These are phyloP conservation scores for Epichloe sibirici DNA, from an alignment of 2,329 filamentous ascomycete species.

Conservation along the genomic window DNA sequence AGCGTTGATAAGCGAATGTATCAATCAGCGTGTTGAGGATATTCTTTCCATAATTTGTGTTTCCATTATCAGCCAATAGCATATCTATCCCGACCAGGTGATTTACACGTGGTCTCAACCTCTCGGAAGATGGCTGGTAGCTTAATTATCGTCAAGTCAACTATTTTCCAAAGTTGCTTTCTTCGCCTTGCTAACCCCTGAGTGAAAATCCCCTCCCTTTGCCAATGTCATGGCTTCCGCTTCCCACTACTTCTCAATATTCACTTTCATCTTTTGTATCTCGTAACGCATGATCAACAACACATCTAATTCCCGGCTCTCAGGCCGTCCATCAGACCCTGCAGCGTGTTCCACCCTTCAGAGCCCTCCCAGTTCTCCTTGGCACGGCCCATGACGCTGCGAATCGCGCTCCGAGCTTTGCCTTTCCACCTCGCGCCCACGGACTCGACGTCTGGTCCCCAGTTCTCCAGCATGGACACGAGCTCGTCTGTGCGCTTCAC, in stretches of 20 bases:
- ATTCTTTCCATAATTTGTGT: neutral
- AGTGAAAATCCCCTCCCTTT: too few species aligned
- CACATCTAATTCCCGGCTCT: constrained; percentile 19
- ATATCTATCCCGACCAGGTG: neutral
- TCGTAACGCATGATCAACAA: neutral
- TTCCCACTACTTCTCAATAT: too few species aligned
- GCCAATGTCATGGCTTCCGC: too few species aligned
- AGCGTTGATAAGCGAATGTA: neutral
- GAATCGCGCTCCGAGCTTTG: constrained; percentile 74
- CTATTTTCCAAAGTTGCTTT: too few species aligned
- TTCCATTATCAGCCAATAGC: neutral
- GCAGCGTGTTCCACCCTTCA: constrained; percentile 51
- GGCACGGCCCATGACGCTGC: constrained; percentile 71
- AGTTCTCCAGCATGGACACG: constrained; percentile 72
- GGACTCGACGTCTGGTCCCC: constrained; percentile 50
- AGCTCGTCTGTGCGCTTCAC: constrained; percentile 71
- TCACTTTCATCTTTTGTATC: neutral
- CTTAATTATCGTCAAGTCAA: too few species aligned
- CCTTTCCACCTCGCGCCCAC: constrained; percentile 77
- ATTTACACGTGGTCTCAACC: too few species aligned
- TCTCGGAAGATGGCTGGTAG: too few species aligned
- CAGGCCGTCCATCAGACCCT: constrained; percentile 43
- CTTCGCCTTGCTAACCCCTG: too few species aligned
- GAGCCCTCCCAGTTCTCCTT: constrained; percentile 75
- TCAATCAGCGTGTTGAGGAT: neutral